These are phyloP conservation scores for Albugo laibachii DNA, from an alignment of 352 stramenopile species.

Conservation along the genomic window DNA sequence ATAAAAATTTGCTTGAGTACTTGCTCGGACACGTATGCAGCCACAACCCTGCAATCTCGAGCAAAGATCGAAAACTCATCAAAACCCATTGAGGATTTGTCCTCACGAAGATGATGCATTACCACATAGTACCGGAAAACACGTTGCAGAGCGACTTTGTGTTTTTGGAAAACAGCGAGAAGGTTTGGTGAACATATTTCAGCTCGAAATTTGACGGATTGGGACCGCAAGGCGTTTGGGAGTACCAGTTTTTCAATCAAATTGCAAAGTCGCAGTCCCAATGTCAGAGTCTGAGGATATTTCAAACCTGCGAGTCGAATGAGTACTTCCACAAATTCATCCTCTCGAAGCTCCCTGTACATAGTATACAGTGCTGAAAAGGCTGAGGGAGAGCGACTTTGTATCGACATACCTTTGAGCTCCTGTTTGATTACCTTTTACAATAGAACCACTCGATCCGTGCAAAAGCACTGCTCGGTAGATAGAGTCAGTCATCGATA, in stretches of 20 bases:
- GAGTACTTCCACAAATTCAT: conserved; percentile 48
- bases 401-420: too few relatives aligned
- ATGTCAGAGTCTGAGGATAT: conserved; percentile 11
- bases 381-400: too few relatives aligned
- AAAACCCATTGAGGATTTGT: conserved; percentile 50
- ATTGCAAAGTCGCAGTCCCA: conserved; percentile 38
- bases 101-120: conserved; percentile 50
- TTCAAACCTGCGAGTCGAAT: conserved; percentile 34
- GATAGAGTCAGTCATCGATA: conserved; percentile 19
- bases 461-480: conserved; percentile 9
- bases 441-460: not conserved
- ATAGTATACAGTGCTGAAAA: too few relatives aligned
- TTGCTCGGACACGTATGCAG: conserved; percentile 55
- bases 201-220: conserved; percentile 52
- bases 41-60: conserved; percentile 54
- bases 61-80: conserved; percentile 36
- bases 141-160: conserved; percentile 45
- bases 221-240: conserved; percentile 41
- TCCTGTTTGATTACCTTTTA: too few relatives aligned
- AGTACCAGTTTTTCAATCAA: conserved; percentile 51
- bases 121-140: conserved; percentile 67
- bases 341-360: conserved; percentile 22
- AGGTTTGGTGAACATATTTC: conserved; percentile 47
- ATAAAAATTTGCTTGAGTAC: conserved; percentile 60
- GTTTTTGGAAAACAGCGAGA: conserved; percentile 43